phyloP scores from a whole-genome alignment of 2,329 filamentous ascomycete species.

The Microdochium paspali region DNA sequence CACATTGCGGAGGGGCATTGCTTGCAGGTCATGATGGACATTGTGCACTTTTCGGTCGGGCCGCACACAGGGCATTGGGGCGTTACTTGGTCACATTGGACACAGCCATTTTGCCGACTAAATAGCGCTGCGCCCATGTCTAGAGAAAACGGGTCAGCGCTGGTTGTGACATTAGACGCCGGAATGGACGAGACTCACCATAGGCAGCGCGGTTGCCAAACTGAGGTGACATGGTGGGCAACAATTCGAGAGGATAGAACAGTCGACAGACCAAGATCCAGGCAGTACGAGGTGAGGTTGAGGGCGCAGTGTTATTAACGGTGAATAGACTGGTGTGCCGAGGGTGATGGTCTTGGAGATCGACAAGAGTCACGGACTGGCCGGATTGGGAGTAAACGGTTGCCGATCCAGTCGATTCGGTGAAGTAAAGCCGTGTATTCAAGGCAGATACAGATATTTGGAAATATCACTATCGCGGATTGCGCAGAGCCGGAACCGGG shows the following conservation, averaged over 20 bases:
- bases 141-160: constrained; percentile 5
- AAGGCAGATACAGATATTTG: background rate
- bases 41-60: constrained; percentile 31
- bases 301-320: background rate
- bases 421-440: background rate
- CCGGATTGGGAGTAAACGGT: background rate
- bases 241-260: no score
- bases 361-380: background rate
- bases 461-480: background rate
- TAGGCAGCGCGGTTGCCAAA: no score
- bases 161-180: background rate
- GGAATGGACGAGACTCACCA: background rate
- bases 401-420: background rate
- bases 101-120: constrained; percentile 31
- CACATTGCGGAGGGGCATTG: constrained; percentile 40
- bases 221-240: no score
- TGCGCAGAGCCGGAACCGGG: background rate
- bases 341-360: background rate
- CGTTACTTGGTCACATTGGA: constrained; percentile 31
- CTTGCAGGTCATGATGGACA: constrained; percentile 32
- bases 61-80: constrained; percentile 37
- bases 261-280: background rate
- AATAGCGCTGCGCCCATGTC: constrained; percentile 19
- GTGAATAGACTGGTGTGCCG: background rate
- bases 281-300: background rate